Conservation (phyloP, 495 filamentous ascomycete species). For the Aspergillus affinis region DNA sequence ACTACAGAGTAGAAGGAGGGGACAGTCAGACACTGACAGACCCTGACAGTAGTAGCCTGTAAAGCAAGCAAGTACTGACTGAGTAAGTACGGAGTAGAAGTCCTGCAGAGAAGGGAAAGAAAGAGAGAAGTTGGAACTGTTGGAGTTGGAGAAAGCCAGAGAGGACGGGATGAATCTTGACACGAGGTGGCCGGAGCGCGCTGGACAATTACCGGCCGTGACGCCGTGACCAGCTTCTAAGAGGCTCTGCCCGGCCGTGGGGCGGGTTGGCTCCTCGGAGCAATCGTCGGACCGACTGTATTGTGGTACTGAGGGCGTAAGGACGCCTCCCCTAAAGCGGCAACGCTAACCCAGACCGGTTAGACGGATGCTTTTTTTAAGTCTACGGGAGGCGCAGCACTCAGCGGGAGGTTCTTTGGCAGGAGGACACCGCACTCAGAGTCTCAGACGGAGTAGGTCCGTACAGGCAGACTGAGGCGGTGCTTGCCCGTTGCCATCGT, state of each 20-base stretch:
- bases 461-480: too few relatives aligned
- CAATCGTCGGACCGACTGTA: not conserved
- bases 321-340: slow-evolving; percentile 15
- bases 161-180: slow-evolving; percentile 3
- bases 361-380: not conserved
- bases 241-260: slow-evolving; percentile 15
- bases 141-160: not conserved
- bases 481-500: too few relatives aligned
- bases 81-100: too few relatives aligned
- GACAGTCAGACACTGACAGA: too few relatives aligned
- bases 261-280: not conserved
- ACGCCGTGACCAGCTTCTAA: slow-evolving; percentile 12
- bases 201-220: slow-evolving; percentile 11
- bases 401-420: too few relatives aligned
- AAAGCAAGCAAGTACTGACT: too few relatives aligned
- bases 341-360: not conserved
- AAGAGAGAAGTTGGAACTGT: too few relatives aligned
- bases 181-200: slow-evolving; percentile 7
- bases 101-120: too few relatives aligned
- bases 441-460: too few relatives aligned
- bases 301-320: not conserved
- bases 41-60: too few relatives aligned
- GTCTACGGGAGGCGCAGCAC: not conserved
- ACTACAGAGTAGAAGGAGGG: too few relatives aligned
- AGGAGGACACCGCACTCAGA: too few relatives aligned